phyloP scores from a whole-genome alignment of 805 yeast genomes.

The Hanseniaspora clermontiae region DNA sequence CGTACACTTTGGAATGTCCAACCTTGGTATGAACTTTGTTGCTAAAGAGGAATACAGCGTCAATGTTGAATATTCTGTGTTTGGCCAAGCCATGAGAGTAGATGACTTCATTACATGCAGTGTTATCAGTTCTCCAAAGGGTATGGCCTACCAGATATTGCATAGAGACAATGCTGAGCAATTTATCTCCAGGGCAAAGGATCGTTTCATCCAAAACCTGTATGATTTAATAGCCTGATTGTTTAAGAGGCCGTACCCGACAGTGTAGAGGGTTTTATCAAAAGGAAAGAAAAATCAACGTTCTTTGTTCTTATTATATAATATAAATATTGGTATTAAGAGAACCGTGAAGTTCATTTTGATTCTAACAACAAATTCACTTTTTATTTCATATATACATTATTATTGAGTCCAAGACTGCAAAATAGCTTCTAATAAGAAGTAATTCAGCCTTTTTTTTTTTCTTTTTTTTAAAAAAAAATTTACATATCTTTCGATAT shows the following conservation, averaged over 20 bases:
- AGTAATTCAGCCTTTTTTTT: no score
- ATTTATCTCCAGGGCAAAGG: background rate
- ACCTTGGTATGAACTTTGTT: slow-evolving; percentile 1
- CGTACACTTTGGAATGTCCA: background rate
- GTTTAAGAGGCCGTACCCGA: no score
- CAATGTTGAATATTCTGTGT: background rate
- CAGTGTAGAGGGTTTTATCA: no score
- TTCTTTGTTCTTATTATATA: background rate
- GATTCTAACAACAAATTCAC: no score
- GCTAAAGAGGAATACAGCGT: background rate
- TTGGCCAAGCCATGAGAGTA: slow-evolving; percentile 9
- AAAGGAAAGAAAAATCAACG: no score
- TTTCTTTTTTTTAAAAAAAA: no score
- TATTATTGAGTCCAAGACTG: no score
- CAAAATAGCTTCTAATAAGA: no score
- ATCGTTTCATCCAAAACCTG: background rate
- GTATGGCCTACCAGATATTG: background rate
- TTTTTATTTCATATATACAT: no score
- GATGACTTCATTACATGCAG: slow-evolving; percentile 3
- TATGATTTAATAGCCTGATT: background rate
- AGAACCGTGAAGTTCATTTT: no score
- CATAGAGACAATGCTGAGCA: background rate
- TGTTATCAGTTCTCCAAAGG: background rate
- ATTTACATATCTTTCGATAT: no score
- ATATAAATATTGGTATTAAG: background rate